Evolutionary conservation across 2,329 filamentous ascomycete genomes (phyloP), one percentile per base, ranked within the genome.

Genomic region (Bipolaris bicolor): DNA sequence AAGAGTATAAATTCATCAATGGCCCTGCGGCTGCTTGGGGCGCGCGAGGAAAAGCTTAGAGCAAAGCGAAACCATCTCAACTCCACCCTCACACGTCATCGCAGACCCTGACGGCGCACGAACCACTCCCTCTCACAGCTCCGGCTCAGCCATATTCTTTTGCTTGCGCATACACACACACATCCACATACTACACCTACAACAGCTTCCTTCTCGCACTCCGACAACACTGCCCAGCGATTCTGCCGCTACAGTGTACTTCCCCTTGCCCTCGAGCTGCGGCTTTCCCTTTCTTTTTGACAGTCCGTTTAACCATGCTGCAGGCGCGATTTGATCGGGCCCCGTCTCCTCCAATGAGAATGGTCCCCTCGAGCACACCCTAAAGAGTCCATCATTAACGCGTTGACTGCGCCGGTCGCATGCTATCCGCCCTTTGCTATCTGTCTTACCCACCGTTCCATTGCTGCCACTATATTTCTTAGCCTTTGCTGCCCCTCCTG

Each of bases 241-340:
- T 55, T 57, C 54, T 58, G 34, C 62, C 65, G 66, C 67, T 65
- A 57, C 64, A 62, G 71, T 72, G 68, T 69, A 65, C 65, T 67
- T 60, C 60, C 63, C 69, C 68, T 64, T 68, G 61, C 63, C 63
- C 63, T 67, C 48, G 60, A 62, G 56, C 62, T 67, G 60, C 63
- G 63, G 60, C 54, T 60, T 59, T 65, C 63, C 64, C 58, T 62
- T 62, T 49, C 62, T 63, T 66, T 60, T 61, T 69, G 68, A 69
- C 67, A 67, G 57, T 56, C 62, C 52, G 49, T 71, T 69, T 74
- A 69, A 71, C 70, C 64, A 74, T 67, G 64, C 66, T 68, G 67
- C 71, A 74, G 71, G 65, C 63, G 64, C 66, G 61, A 57, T 61
- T 58, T 60, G 58, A 49, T 63, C 67, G 59, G 61, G 54, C 60